Evolutionary conservation across 805 yeast species (phyloP), one percentile per base, ranked within the genome.

Genomic region (Saturnispora silvae): DNA sequence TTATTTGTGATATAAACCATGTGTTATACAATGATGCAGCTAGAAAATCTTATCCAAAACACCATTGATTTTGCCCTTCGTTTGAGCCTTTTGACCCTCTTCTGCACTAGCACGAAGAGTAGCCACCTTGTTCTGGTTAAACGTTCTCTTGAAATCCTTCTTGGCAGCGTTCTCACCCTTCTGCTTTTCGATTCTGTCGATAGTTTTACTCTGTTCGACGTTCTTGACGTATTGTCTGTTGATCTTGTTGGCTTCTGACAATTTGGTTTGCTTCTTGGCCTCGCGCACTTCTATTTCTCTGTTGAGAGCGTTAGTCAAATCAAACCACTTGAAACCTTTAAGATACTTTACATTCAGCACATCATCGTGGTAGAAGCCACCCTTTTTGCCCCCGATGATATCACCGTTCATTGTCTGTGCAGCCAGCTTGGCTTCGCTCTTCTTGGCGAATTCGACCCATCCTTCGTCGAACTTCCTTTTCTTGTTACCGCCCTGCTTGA

Each of bases 261-360:
- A 72, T 57, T 92, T 97, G 42, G 94, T 72, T 44, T 86, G 78
- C 52, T 89, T 65, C 60, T 83, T 86, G 36, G 89, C 75, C 51
- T 86, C 94, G 57, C 95, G 77, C 30, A 79, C 69, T 57, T 87
- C 96, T 45, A 81, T 79, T 60, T 92, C 97, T 50, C 74, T 74
- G 3, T 95, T 86, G 45, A 89, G 82, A 54, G 89, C 96, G 54
- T 81, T 94, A 3, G 96, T 87, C 54, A 92, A 66, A 52, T 92
- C 94, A 39, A 80, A 69, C 98, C 98, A 92, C 54, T 92, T 92
- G 69, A 89, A 92, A 2, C 89, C 86, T 8, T 84, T 77, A 43
- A 92, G 64, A 50, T 92, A 92, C 57, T 83, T 89, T 42, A 89
- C 76, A 55, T 86, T 92, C 64, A 94, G 68, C 19, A 92, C 78